These are phyloP conservation scores for Naganishia vaughanmartiniae DNA, from an alignment of 768 basidiomycete species.

Conservation along the genomic window DNA sequence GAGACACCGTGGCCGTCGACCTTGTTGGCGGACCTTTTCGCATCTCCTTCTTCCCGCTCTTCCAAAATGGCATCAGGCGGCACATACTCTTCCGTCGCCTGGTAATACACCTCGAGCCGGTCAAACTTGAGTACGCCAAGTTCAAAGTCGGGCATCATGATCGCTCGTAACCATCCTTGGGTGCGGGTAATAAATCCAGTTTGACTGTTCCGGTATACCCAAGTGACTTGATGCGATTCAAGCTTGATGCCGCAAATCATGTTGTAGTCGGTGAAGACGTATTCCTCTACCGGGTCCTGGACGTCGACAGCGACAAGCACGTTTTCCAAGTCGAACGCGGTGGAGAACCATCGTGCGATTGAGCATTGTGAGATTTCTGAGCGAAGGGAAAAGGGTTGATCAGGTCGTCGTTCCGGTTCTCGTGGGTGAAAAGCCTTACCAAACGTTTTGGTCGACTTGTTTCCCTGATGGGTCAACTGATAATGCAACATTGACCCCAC, in stretches of 20 bases:
- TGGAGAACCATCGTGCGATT: slow-evolving; percentile 10
- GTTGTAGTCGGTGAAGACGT: slow-evolving; percentile 12
- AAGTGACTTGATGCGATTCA: neutral
- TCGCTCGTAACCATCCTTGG: neutral
- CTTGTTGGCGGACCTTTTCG: neutral
- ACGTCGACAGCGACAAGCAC: slow-evolving; percentile 3
- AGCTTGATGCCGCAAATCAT: slow-evolving; percentile 10
- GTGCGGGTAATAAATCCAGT: neutral
- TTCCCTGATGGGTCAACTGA: slow-evolving; percentile 15
- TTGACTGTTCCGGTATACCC: slow-evolving; percentile 1
- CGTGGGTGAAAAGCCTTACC: neutral
- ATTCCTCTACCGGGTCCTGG: slow-evolving; percentile 14
- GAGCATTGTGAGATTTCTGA: slow-evolving; percentile 18
- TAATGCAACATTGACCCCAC: slow-evolving; percentile 4
- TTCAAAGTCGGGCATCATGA: slow-evolving; percentile 21
- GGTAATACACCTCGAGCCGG: slow-evolving; percentile 22
- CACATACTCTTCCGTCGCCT: slow-evolving; percentile 14
- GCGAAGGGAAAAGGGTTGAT: neutral
- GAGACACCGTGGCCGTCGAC: neutral
- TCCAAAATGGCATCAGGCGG: neutral
- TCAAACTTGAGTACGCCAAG: slow-evolving; percentile 17
- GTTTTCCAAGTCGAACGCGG: slow-evolving; percentile 5
- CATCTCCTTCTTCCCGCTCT: neutral
- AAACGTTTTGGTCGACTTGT: slow-evolving; percentile 13
- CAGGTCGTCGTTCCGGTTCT: neutral